A percentile compares a stretch with the other conserved stretches of the same genome.
Evolutionary conservation across 225 moss, liverwort and hornwort genomes (phyloP).

Genomic region (Straminergon stramineum): DNA sequence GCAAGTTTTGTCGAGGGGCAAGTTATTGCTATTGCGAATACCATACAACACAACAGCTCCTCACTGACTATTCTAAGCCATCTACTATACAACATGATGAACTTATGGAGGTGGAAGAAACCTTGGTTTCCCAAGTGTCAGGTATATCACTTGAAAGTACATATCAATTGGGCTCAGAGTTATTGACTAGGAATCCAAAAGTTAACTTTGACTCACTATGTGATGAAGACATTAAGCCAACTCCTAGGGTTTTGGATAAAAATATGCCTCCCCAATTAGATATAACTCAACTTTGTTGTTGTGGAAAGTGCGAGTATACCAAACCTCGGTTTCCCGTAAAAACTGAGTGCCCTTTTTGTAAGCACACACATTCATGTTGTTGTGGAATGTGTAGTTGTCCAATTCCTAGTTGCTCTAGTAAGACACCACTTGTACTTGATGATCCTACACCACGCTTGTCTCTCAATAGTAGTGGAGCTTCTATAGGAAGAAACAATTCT

Average conservation of each 20-base stretch:
- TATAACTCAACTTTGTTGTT: slow-evolving; percentile 22
- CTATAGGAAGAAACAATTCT: neutral
- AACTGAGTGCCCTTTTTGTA: slow-evolving; percentile 26
- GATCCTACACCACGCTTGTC: neutral
- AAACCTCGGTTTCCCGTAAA: slow-evolving; percentile 1
- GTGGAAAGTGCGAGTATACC: slow-evolving; percentile 8
- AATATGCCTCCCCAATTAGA: neutral
- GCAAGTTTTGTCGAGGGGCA: slow-evolving; percentile 17
- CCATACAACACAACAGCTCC: neutral
- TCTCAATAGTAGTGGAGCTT: neutral
- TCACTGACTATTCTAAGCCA: neutral
- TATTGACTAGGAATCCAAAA: neutral
- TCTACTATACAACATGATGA: neutral
- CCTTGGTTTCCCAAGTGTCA: neutral
- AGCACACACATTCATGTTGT: slow-evolving; percentile 25
- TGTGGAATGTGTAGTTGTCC: slow-evolving; percentile 50
- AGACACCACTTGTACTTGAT: slow-evolving; percentile 1
- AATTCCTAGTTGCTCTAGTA: slow-evolving; percentile 26
- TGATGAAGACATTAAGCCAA: neutral
- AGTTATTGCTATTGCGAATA: slow-evolving; percentile 4
- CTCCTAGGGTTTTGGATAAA: neutral
- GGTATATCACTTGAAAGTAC: neutral
- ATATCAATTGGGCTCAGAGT: neutral
- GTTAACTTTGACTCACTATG: neutral
- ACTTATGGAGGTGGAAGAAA: neutral